These are phyloP conservation scores for Aureobasidium sp. DNA, from an alignment of 2,329 filamentous ascomycete species.

Conservation along the genomic window DNA sequence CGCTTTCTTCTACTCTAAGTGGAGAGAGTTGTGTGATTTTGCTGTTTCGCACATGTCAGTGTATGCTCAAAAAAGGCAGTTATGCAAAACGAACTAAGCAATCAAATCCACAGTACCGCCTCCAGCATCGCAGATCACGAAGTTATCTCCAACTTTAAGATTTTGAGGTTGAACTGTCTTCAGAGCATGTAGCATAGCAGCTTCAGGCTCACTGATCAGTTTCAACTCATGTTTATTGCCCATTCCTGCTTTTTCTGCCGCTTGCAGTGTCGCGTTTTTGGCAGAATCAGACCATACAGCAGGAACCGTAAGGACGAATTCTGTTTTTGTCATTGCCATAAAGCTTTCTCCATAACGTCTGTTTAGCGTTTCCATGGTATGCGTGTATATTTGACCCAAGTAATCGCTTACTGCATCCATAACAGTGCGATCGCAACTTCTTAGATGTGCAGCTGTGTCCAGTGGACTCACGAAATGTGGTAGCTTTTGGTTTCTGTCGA, in stretches of 20 bases:
- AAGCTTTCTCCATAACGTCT: constrained; percentile 51
- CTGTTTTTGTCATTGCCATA: constrained; percentile 53
- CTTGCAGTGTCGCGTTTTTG: constrained; percentile 71
- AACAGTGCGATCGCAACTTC: constrained; percentile 66
- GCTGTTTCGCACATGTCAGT: constrained; percentile 47
- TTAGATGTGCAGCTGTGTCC: constrained; percentile 61
- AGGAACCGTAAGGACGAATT: constrained; percentile 74
- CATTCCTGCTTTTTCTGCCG: constrained; percentile 72
- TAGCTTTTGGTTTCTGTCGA: constrained; percentile 71
- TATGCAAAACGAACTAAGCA: neutral
- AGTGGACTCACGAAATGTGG: constrained; percentile 73
- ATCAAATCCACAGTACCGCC: constrained; percentile 51
- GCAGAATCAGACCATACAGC: constrained; percentile 79
- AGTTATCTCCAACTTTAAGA: constrained; percentile 56
- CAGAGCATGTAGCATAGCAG: constrained; percentile 69
- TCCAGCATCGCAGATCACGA: constrained; percentile 49
- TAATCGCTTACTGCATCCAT: constrained; percentile 74
- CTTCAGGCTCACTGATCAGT: constrained; percentile 74
- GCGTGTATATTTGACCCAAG: constrained; percentile 63
- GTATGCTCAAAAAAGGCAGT: too few relatives aligned
- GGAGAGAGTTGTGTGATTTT: constrained; percentile 68
- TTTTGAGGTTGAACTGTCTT: constrained; percentile 72
- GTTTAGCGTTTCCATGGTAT: constrained; percentile 74
- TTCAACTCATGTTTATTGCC: constrained; percentile 54
- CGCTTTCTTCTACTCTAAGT: constrained; percentile 69